These are phyloP conservation scores for Stephania japonica DNA, from an alignment of 164 flowering plant species.

Conservation along the genomic window DNA sequence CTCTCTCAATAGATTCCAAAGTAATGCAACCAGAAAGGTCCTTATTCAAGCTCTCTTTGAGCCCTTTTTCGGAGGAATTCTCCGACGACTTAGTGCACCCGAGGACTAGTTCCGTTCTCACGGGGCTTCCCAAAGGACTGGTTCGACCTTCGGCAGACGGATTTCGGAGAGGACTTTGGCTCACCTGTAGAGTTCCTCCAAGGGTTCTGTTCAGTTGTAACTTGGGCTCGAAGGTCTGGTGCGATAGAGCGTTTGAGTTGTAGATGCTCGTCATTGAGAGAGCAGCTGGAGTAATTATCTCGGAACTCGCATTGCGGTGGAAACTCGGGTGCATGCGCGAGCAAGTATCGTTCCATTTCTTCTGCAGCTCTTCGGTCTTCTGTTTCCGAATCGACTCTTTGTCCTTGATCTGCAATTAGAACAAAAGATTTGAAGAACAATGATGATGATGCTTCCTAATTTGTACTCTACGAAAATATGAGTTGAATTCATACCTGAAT, in stretches of 20 bases:
- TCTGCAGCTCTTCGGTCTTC: slow-evolving; percentile 55
- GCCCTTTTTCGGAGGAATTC: slow-evolving; percentile 22
- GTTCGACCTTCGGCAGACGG: slow-evolving; percentile 17
- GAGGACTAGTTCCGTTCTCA: slow-evolving; percentile 75
- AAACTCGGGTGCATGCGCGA: slow-evolving; percentile 54
- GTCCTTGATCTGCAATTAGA: slow-evolving; percentile 40
- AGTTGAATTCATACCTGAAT: slow-evolving; percentile 31
- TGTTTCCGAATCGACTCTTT: slow-evolving; percentile 50
- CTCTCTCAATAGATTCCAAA: slow-evolving; percentile 38
- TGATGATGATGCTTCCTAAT: no score
- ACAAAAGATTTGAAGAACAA: background rate
- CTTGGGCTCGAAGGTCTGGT: slow-evolving; percentile 47
- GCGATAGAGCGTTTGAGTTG: slow-evolving; percentile 34
- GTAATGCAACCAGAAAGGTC: slow-evolving; percentile 57
- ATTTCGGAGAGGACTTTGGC: slow-evolving; percentile 16
- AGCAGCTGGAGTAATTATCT: slow-evolving; percentile 29
- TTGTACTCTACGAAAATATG: no score
- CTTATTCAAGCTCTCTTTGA: slow-evolving; percentile 27
- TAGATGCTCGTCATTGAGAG: slow-evolving; percentile 33
- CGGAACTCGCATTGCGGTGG: slow-evolving; percentile 35
- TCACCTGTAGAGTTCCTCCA: slow-evolving; percentile 38
- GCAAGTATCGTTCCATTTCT: slow-evolving; percentile 81
- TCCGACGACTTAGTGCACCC: slow-evolving; percentile 38
- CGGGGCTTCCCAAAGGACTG: slow-evolving; percentile 60
- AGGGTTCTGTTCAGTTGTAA: slow-evolving; percentile 33